These are phyloP conservation scores for Arthroderma sp. DNA, from an alignment of 2,329 filamentous ascomycete genomes.

Conservation along the genomic window DNA sequence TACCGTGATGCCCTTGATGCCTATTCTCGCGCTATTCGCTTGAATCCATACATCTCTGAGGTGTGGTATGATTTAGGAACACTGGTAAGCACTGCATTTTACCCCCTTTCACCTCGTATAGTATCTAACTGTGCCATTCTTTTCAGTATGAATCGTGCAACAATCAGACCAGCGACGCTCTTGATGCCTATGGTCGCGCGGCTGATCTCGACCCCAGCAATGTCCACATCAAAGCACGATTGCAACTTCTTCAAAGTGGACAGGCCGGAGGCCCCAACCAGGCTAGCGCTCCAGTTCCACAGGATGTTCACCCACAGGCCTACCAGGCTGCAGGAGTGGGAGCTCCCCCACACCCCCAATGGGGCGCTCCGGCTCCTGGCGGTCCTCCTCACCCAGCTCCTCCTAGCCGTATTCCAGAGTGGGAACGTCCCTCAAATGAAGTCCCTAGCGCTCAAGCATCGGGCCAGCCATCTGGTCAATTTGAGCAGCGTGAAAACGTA, in stretches of 20 bases:
- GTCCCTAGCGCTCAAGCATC: slow-evolving; percentile 49
- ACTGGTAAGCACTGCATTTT: slow-evolving; percentile 50
- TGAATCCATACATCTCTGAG: slow-evolving; percentile 97
- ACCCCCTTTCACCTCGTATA: slow-evolving; percentile 10
- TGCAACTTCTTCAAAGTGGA: slow-evolving; percentile 76
- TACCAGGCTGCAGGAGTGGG: slow-evolving; percentile 76
- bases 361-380: slow-evolving; percentile 58
- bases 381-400: slow-evolving; percentile 46
- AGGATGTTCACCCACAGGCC: slow-evolving; percentile 89
- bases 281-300: slow-evolving; percentile 57
- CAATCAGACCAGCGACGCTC: slow-evolving; percentile 91
- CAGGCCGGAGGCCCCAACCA: slow-evolving; percentile 59
- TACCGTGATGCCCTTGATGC: slow-evolving; percentile 96
- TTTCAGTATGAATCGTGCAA: slow-evolving; percentile 90
- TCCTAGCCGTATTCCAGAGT: slow-evolving; percentile 47
- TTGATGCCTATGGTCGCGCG: slow-evolving; percentile 89
- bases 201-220: slow-evolving; percentile 88
- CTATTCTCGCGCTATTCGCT: slow-evolving; percentile 86
- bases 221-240: slow-evolving; percentile 86
- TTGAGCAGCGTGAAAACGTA: slow-evolving; percentile 63
- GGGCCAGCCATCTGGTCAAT: slow-evolving; percentile 51
- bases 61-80: slow-evolving; percentile 99
- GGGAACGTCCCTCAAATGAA: slow-evolving; percentile 60
- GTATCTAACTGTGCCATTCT: slow-evolving; percentile 13
- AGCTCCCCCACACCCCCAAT: slow-evolving; percentile 74